A percentile compares a stretch with the other conserved stretches of the same genome.
phyloP scores from a whole-genome alignment of 1,284 basidiomycete species.

The Trichosporon sp. region DNA sequence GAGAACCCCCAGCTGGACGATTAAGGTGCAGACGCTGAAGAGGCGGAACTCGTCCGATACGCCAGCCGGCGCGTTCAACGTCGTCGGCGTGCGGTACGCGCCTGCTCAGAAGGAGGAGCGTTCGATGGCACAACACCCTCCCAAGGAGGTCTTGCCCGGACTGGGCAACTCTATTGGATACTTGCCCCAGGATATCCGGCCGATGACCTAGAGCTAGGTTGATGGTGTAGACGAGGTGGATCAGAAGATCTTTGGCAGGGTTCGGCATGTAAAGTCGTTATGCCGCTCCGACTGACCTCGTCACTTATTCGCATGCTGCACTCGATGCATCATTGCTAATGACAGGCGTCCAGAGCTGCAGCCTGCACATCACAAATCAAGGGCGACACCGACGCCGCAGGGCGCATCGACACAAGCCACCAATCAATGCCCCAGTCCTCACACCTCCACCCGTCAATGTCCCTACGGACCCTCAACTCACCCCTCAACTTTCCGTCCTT shows the following conservation, averaged over 20 bases:
- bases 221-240: no score
- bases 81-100: not conserved
- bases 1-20: not conserved
- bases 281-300: no score
- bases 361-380: no score
- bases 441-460: no score
- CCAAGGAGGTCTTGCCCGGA: not conserved
- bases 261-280: not conserved
- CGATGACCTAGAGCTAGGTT: not conserved
- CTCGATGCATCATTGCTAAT: no score
- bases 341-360: no score
- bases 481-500: no score
- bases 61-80: not conserved
- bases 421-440: no score
- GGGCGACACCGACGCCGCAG: no score
- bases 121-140: not conserved
- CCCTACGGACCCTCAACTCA: no score
- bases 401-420: no score
- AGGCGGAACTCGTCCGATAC: not conserved
- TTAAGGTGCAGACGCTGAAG: constrained; percentile 1
- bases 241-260: not conserved
- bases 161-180: not conserved
- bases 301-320: no score
- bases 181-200: not conserved
- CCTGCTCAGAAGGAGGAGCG: not conserved